phyloP scores from a whole-genome alignment of 495 filamentous ascomycete species.

The Xylaria nigripes region DNA sequence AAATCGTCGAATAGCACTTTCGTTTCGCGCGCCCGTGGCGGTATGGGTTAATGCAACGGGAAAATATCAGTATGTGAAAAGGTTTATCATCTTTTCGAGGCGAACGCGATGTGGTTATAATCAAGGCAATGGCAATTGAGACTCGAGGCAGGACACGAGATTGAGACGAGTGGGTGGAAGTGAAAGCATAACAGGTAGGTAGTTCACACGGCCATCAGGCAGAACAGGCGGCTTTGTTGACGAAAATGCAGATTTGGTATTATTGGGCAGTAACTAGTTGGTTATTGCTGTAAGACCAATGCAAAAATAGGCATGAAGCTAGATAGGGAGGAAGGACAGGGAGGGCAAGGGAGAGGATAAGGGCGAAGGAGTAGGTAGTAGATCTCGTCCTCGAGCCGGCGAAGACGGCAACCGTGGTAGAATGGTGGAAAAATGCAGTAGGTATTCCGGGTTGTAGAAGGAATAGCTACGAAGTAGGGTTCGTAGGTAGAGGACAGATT shows the following conservation, averaged over 20 bases:
- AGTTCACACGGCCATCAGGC: background rate
- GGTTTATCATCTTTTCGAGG: slow-evolving; percentile 3
- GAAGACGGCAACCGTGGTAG: background rate
- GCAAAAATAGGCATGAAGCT: background rate
- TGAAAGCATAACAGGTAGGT: background rate
- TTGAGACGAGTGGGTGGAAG: background rate
- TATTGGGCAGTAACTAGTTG: background rate
- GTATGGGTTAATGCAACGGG: background rate
- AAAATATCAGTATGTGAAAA: background rate
- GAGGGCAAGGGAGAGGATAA: background rate
- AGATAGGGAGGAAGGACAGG: no score
- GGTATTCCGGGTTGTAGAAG: no score
- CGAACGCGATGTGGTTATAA: background rate
- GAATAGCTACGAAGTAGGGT: no score
- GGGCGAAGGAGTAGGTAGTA: background rate
- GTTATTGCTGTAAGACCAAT: background rate
- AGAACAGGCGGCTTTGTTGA: background rate
- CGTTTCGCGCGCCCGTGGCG: background rate
- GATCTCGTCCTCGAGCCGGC: background rate
- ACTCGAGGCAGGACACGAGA: background rate
- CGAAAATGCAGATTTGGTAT: background rate
- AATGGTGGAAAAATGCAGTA: background rate
- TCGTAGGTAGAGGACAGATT: background rate
- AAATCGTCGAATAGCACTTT: background rate
- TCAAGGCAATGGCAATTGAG: background rate